phyloP scores from a whole-genome alignment of 139 green algal genomes.

The Edaphochlamys debaryana region DNA sequence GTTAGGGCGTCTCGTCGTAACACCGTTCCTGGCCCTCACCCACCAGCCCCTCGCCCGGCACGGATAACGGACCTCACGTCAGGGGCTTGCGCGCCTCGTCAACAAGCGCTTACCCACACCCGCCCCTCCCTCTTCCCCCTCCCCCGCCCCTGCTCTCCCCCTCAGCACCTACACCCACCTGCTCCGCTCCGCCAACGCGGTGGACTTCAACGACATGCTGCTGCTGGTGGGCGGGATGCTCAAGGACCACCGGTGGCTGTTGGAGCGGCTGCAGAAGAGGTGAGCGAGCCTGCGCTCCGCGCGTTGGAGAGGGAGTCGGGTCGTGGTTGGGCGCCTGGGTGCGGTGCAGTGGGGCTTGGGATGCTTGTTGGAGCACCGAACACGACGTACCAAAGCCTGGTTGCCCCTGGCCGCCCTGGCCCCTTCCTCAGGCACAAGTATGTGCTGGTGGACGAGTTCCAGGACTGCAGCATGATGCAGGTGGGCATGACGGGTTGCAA shows the following conservation, averaged over 20 bases:
- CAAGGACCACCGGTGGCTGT: background rate
- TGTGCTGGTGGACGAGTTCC: constrained; percentile 52
- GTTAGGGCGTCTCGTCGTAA: no score
- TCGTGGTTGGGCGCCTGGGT: background rate
- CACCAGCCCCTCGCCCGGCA: no score
- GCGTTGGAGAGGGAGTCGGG: no score
- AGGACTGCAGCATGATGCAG: constrained; percentile 52
- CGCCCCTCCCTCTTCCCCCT: no score
- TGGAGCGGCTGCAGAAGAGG: background rate
- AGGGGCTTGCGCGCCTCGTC: no score
- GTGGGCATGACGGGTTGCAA: background rate
- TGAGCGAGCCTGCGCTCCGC: background rate
- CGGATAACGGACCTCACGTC: no score
- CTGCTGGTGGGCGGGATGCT: background rate
- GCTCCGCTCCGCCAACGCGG: constrained; percentile 30
- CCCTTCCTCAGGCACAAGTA: background rate
- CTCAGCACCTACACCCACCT: background rate
- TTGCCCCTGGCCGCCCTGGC: no score
- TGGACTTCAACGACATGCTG: constrained; percentile 59
- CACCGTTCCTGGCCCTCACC: no score
- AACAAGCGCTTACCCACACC: no score
- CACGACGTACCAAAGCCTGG: no score
- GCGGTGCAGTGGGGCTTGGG: background rate
- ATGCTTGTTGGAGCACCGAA: no score
- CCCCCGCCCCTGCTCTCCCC: no score